These are phyloP conservation scores for Ophiostoma ips DNA, from an alignment of 2,329 filamentous ascomycete species.

Conservation along the genomic window DNA sequence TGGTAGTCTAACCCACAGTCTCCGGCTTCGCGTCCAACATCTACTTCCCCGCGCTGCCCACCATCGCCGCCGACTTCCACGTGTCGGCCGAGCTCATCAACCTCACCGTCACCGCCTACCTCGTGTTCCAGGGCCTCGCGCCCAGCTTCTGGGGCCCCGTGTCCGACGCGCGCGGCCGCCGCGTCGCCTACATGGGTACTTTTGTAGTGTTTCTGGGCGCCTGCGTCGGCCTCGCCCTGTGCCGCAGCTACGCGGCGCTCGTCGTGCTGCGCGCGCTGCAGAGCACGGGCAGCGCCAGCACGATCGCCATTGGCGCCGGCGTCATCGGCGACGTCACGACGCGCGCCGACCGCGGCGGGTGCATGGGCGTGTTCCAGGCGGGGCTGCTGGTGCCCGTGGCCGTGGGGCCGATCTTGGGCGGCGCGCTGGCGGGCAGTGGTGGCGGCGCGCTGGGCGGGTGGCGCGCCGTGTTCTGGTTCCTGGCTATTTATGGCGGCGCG, in stretches of 20 bases:
- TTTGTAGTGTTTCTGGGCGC: conserved; percentile 43
- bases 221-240: conserved; percentile 46
- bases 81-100: conserved; percentile 29
- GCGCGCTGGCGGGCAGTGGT: conserved; percentile 42
- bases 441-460: conserved; percentile 41
- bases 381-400: conserved; percentile 42
- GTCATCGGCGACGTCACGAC: conserved; percentile 60
- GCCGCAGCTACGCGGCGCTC: conserved; percentile 41
- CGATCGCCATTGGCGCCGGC: conserved; percentile 55
- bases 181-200: conserved; percentile 47
- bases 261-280: conserved; percentile 48
- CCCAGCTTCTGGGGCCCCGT: conserved; percentile 48
- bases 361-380: conserved; percentile 51
- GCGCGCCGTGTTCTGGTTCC: conserved; percentile 56
- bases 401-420: conserved; percentile 48
- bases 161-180: conserved; percentile 43
- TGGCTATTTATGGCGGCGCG: conserved; percentile 37
- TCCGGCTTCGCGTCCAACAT: conserved; percentile 47
- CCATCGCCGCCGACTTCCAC: conserved; percentile 24
- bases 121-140: conserved; percentile 48
- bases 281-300: conserved; percentile 50
- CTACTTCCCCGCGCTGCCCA: conserved; percentile 32
- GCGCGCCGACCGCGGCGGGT: conserved; percentile 53
- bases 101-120: conserved; percentile 42
- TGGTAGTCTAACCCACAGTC: conserved; percentile 17